These are phyloP conservation scores for Musa balbisiana DNA, from an alignment of 202 grass and related monocot genomes.

Conservation along the genomic window DNA sequence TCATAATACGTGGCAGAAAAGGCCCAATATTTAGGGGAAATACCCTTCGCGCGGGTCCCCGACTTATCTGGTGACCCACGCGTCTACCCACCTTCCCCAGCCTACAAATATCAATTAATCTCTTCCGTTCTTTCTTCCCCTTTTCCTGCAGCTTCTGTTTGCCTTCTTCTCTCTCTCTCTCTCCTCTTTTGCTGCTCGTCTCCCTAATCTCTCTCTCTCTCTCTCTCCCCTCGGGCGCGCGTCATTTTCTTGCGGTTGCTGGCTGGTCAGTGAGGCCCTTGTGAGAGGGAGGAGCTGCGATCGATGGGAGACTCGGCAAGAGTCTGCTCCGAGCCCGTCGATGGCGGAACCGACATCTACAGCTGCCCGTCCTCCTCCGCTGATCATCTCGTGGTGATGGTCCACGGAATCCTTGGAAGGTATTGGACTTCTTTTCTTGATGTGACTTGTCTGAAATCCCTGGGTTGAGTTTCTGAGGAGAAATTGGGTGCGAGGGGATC, in stretches of 20 bases:
- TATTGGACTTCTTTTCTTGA: background rate
- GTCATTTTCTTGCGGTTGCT: background rate
- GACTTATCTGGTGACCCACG: too few species aligned
- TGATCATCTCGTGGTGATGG: conserved; percentile 11
- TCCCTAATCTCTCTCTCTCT: background rate
- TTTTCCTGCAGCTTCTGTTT: background rate
- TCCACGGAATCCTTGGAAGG: conserved; percentile 11
- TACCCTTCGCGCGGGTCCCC: too few species aligned
- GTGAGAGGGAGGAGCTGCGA: background rate
- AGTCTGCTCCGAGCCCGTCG: background rate
- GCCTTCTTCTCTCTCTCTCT: background rate
- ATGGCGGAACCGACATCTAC: conserved; percentile 2
- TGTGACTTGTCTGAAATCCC: background rate
- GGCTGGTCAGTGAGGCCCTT: background rate
- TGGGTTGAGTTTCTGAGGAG: background rate
- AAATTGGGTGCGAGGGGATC: background rate
- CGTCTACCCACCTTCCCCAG: too few species aligned
- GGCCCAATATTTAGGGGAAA: too few species aligned
- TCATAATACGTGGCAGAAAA: too few species aligned
- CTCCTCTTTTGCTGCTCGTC: background rate
- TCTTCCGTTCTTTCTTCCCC: background rate
- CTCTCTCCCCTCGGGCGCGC: background rate
- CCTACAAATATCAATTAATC: too few species aligned
- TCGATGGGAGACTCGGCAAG: background rate
- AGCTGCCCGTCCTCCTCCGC: background rate